Evolutionary conservation across 2,329 filamentous ascomycete species (phyloP), one percentile per base, ranked within the genome.

Genomic region (Fusarium cyanostomum): DNA sequence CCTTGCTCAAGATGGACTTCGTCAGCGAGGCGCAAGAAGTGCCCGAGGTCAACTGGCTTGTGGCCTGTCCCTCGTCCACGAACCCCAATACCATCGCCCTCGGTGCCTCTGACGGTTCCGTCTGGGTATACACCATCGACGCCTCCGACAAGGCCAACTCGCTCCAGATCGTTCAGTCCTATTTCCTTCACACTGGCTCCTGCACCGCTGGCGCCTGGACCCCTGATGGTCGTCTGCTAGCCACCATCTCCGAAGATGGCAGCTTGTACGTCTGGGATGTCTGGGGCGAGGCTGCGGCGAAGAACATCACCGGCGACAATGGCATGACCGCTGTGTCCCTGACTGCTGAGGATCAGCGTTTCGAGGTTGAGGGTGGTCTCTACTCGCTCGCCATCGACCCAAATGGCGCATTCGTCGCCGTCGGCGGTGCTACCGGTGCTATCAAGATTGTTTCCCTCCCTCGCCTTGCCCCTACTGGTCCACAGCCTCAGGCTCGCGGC

Each of bases 41-140:
- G 9, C 91, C 96, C 69, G 94, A 98, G 78, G 90, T 99, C 72
- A 96, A 95, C 81, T 99, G 94, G 94, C 78, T 98, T 30, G 78
- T 82, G 1, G 79, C 92, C 0, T 96, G 92, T 73, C 93, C 94
- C 1, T 82, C 89, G 60, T 77, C 87, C 11, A 79, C 82, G 7
- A 87, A 92, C 73, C 86, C 90, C 59, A 96, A 97, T 78, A 88
- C 92, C 8, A 74, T 99, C 62, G 95, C 95, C 0, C 80, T 99
- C 8, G 95, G 95, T 55, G 93, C 93, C 30, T 91, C 86, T 31
- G 94, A 99, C 74, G 95, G 95, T 52, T 94, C 89, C 48, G 93
- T 97, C 37, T 99, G 95, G 95, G 90, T 99, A 9, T 97, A 97
- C 80, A 89, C 88, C n/a, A 84, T 98, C 71, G 89, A 94, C 75